These are phyloP conservation scores for Cryptosporidium viatorum DNA, from an alignment of 169 alveolate species.

Conservation along the genomic window DNA sequence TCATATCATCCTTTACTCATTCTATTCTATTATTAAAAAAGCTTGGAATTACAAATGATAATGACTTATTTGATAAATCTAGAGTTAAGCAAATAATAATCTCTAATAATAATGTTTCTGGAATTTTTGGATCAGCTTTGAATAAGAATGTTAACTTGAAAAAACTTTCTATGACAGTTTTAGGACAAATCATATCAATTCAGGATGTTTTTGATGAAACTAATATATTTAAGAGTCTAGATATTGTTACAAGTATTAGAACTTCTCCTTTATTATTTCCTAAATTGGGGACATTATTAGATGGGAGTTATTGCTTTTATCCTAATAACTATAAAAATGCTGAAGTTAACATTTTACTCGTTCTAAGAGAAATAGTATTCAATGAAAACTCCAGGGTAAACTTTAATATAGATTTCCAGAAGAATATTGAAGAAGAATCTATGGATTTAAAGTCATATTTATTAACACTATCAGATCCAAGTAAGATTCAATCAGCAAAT, in stretches of 20 bases:
- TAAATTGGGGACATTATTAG: neutral
- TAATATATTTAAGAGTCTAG: conserved; percentile 17
- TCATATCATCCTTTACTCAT: conserved; percentile 17
- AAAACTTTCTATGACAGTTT: conserved; percentile 15
- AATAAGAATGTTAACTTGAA: conserved; percentile 3
- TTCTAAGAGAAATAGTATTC: conserved; percentile 17
- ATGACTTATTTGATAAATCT: conserved; percentile 2
- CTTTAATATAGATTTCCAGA: conserved; percentile 4
- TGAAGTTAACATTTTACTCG: conserved; percentile 14
- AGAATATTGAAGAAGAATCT: neutral
- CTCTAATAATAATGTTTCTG: neutral
- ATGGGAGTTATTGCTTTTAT: neutral
- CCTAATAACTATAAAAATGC: neutral
- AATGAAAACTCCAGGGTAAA: neutral
- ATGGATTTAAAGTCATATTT: conserved; percentile 3
- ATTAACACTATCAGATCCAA: neutral
- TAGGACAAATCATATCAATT: conserved; percentile 29
- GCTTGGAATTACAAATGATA: neutral
- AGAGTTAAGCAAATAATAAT: neutral
- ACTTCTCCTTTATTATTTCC: conserved; percentile 12
- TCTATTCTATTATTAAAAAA: conserved; percentile 3
- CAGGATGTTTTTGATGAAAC: conserved; percentile 17
- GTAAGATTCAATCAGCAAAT: conserved; percentile 10
- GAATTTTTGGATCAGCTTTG: conserved; percentile 24
- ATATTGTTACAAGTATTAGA: neutral